phyloP scores from a whole-genome alignment of 2,329 filamentous ascomycete genomes.

The Cephalotrichum gorgonifer region DNA sequence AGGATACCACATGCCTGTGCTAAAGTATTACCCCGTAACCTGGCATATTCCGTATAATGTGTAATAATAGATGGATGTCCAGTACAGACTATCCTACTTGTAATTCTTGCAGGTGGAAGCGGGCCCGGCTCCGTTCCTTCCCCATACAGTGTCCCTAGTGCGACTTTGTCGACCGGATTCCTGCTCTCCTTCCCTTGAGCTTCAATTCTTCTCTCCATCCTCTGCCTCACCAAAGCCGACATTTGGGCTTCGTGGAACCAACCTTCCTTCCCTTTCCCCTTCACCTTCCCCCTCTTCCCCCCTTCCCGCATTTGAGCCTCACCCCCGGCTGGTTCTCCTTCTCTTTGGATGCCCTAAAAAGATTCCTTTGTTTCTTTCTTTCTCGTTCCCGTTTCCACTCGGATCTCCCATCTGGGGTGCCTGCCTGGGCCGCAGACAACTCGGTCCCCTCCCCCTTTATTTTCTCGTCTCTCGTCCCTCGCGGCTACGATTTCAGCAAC shows the following conservation, averaged over 20 bases:
- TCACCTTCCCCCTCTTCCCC: slow-evolving; percentile 1
- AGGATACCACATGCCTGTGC: no score
- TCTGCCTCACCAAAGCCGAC: background rate
- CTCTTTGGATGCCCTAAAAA: background rate
- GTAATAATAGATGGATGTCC: no score
- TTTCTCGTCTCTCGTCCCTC: no score
- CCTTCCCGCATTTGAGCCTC: background rate
- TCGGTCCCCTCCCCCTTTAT: slow-evolving; percentile 2
- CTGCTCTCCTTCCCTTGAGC: background rate
- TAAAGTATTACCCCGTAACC: no score
- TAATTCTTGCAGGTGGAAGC: background rate
- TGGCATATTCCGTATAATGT: no score
- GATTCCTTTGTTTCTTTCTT: background rate
- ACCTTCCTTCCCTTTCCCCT: slow-evolving; percentile 1
- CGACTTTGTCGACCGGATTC: background rate
- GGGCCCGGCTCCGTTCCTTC: background rate
- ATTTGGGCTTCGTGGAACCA: slow-evolving; percentile 1
- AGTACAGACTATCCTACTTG: no score
- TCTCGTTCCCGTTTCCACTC: background rate
- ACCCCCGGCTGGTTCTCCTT: background rate
- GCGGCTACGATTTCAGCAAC: background rate
- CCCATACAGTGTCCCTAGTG: background rate
- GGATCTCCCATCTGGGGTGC: background rate
- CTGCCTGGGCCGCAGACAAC: background rate
- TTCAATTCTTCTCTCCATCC: background rate